A percentile compares a stretch with the other conserved stretches of the same genome.
phyloP scores from a whole-genome alignment of 768 basidiomycete genomes.

The Lentinula detonsa region DNA sequence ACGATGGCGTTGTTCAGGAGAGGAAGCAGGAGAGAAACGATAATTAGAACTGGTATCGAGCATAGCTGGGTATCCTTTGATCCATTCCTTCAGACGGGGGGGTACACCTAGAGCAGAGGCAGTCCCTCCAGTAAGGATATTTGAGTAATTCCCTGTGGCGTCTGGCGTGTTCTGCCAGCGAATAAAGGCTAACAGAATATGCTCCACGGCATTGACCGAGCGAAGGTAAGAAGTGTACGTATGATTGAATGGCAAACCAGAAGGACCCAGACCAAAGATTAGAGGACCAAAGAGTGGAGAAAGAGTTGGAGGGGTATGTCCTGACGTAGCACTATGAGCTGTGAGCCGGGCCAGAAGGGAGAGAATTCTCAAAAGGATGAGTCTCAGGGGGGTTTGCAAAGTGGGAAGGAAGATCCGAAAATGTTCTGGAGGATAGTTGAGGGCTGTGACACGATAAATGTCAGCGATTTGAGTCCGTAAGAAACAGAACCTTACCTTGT shows the following conservation, averaged over 20 bases:
- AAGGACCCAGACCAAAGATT: conserved; percentile 64
- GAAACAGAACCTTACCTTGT: conserved; percentile 50
- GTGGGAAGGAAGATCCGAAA: conserved; percentile 63
- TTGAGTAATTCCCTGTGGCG: conserved; percentile 19
- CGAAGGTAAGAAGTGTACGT: conserved; percentile 72
- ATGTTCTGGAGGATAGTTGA: conserved; percentile 64
- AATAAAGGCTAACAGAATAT: conserved; percentile 86
- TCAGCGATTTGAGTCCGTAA: conserved; percentile 7
- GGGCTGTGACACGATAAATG: conserved; percentile 29
- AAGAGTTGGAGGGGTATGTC: conserved; percentile 86
- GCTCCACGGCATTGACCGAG: conserved; percentile 84
- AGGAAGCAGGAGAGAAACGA: not conserved
- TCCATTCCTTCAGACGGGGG: conserved; percentile 85
- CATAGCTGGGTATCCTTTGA: conserved; percentile 82
- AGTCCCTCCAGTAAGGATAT: conserved; percentile 32
- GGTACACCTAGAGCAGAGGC: conserved; percentile 68
- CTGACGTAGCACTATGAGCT: conserved; percentile 78
- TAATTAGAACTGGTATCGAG: conserved; percentile 49
- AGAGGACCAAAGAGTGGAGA: conserved; percentile 87
- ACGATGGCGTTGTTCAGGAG: conserved; percentile 35
- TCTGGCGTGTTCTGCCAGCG: conserved; percentile 68
- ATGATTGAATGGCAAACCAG: conserved; percentile 31
- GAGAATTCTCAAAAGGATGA: conserved; percentile 64
- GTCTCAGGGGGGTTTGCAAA: conserved; percentile 47
- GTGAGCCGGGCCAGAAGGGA: conserved; percentile 78